Conservation (phyloP, 1,139 yeast genomes). For the Debaryomycetaceae sp. region DNA sequence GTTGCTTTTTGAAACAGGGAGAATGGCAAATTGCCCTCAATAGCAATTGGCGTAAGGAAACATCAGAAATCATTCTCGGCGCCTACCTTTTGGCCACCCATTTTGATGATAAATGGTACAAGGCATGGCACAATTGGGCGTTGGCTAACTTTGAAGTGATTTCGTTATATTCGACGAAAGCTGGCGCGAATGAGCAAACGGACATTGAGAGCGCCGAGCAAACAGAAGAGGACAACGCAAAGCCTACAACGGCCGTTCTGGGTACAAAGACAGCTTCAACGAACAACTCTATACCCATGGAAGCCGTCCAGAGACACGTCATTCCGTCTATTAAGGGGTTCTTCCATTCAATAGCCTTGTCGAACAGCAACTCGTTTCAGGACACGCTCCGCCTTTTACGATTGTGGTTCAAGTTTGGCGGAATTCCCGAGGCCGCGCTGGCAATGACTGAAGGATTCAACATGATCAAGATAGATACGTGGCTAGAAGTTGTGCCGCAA, state of each 20-base stretch:
- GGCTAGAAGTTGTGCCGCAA: slow-evolving; percentile 95
- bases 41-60: slow-evolving; percentile 71
- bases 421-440: slow-evolving; percentile 78
- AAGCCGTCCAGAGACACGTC: slow-evolving; percentile 72
- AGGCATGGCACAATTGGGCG: slow-evolving; percentile 99
- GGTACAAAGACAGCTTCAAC: slow-evolving; percentile 8
- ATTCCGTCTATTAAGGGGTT: slow-evolving; percentile 93
- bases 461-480: slow-evolving; percentile 81
- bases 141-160: slow-evolving; percentile 93
- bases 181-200: slow-evolving; percentile 11
- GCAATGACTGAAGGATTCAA: slow-evolving; percentile 89
- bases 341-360: slow-evolving; percentile 85
- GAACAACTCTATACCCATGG: slow-evolving; percentile 26
- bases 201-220: slow-evolving; percentile 2
- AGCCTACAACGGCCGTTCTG: slow-evolving; percentile 10
- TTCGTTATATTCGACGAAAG: slow-evolving; percentile 45
- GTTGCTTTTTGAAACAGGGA: slow-evolving; percentile 95
- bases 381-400: slow-evolving; percentile 86
- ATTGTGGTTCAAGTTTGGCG: slow-evolving; percentile 94
- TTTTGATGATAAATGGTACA: slow-evolving; percentile 88
- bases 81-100: slow-evolving; percentile 91
- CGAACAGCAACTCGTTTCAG: slow-evolving; percentile 79
- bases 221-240: slow-evolving; percentile 5
- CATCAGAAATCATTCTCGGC: slow-evolving; percentile 72
- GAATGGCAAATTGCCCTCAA: slow-evolving; percentile 91